These are phyloP conservation scores for Parietichytrium sp. DNA, from an alignment of 108 stramenopile genomes.

Conservation along the genomic window DNA sequence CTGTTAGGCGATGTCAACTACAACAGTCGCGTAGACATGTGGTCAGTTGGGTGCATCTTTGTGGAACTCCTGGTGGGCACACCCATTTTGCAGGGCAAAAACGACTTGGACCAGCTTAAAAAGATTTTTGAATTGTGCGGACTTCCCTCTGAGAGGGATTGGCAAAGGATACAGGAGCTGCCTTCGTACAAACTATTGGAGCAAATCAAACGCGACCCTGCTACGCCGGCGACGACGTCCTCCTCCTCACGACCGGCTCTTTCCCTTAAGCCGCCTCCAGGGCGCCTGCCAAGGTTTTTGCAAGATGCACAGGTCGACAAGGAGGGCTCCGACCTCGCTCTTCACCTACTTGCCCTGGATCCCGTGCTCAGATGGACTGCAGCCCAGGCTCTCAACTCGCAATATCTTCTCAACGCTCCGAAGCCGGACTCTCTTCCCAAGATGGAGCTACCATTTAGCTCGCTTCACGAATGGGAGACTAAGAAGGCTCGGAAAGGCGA, in stretches of 20 bases:
- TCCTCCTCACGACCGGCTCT: neutral
- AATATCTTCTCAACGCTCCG: neutral
- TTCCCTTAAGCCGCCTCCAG: neutral
- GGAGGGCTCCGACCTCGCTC: neutral
- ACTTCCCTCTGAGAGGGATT: slow-evolving; percentile 54
- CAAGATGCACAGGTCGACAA: neutral
- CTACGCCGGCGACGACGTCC: neutral
- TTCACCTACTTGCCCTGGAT: neutral
- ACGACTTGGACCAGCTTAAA: slow-evolving; percentile 82
- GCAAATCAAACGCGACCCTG: neutral
- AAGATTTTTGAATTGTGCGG: slow-evolving; percentile 78
- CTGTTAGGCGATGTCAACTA: slow-evolving; percentile 78
- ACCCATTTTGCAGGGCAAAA: slow-evolving; percentile 86
- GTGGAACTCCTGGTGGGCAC: slow-evolving; percentile 85
- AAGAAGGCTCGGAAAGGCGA: too few relatives aligned
- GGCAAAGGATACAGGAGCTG: neutral
- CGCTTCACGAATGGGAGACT: slow-evolving; percentile 33
- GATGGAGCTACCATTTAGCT: neutral
- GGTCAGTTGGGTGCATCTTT: slow-evolving; percentile 86
- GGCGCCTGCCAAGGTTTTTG: neutral
- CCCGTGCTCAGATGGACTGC: neutral
- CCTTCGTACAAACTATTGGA: neutral
- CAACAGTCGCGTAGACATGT: slow-evolving; percentile 82
- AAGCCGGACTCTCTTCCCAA: neutral
- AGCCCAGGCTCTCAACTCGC: neutral